Evolutionary conservation across 257 asterid genomes (phyloP).

Genomic region (Gentiana straminea): DNA sequence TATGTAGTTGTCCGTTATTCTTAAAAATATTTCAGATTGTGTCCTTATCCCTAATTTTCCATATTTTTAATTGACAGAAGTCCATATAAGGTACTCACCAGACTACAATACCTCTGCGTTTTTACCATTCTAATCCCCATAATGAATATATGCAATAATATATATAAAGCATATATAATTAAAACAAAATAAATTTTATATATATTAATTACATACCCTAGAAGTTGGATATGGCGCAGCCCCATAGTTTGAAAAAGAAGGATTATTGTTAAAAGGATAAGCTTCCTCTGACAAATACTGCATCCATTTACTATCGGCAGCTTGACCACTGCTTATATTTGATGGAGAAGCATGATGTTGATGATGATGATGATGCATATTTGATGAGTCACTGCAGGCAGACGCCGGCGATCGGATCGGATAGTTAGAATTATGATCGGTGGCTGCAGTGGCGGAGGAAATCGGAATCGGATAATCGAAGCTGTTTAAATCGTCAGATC

Average conservation of each 20-base stretch:
- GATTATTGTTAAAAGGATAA: slow-evolving; percentile 27
- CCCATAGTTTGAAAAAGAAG: slow-evolving; percentile 30
- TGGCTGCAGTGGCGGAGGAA: not conserved
- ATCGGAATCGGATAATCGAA: slow-evolving; percentile 26
- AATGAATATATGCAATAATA: no score
- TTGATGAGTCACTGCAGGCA: slow-evolving; percentile 22
- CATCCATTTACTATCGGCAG: slow-evolving; percentile 51
- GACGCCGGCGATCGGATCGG: slow-evolving; percentile 11
- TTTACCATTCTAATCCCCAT: no score
- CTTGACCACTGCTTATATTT: slow-evolving; percentile 19
- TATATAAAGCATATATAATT: no score
- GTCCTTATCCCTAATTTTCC: no score
- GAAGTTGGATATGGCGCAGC: slow-evolving; percentile 53
- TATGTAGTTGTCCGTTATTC: no score
- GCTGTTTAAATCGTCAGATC: slow-evolving; percentile 38
- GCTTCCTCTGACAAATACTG: slow-evolving; percentile 82
- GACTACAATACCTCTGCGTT: no score
- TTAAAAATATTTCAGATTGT: no score
- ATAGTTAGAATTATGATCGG: slow-evolving; percentile 6
- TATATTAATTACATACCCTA: slow-evolving; percentile 31
- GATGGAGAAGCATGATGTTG: slow-evolving; percentile 23
- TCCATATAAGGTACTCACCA: not conserved
- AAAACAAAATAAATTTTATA: not conserved
- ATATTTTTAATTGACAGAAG: not conserved
- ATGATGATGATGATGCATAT: not conserved